Evolutionary conservation across 106 monocot species (phyloP), one percentile per base, ranked within the genome.

Genomic region (Allium sativum): DNA sequence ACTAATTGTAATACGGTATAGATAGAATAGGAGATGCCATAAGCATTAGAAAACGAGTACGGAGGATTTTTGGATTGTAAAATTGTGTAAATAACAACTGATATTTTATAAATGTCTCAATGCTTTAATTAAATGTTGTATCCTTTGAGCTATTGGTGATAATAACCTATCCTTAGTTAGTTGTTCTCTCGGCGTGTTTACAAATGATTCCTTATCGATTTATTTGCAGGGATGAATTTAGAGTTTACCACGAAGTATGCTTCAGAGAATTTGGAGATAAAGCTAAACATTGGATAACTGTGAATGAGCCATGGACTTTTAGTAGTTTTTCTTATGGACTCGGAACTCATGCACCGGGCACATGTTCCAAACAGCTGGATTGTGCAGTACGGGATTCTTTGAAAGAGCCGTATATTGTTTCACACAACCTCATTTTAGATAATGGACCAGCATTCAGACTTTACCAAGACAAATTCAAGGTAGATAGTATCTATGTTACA

Each of bases 351-450:
- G 76, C 76, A 3, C 76, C 76, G 10, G 76, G 76, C 0, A 40
- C 58, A 12, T 70, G 76, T 59, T 48, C 75, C 47, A 8, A 8
- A 47, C 12, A 8, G 8, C 12, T 18, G 55, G 55, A 21, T 55
- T 84, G 88, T 61, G 12, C 12, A 8, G 67, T 4, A 0, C 84
- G 88, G 0, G 74, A 89, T 52, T 84, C 88, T 0, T 65, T 68
- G 12, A 74, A 45, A 14, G 89, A 85, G 45, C 90, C 85, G 0
- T 85, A 90, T 64, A 48, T 64, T 17, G 76, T 64, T 0, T n/a
- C 31, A 3, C 90, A 90, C 15, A 66, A 90, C 46, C 68, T 62
- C 45, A 44, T 90, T 21, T 72, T 90, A 4, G 82, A 84, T 48
- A 81, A 85, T 61, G 72, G 68, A 5, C 55, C 55, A 0, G 60